Percentiles rank a stretch among this genome's conserved stretches.
Evolutionary conservation across 148 eudicot species (phyloP).

Genomic region (Rhododendron simsii): DNA sequence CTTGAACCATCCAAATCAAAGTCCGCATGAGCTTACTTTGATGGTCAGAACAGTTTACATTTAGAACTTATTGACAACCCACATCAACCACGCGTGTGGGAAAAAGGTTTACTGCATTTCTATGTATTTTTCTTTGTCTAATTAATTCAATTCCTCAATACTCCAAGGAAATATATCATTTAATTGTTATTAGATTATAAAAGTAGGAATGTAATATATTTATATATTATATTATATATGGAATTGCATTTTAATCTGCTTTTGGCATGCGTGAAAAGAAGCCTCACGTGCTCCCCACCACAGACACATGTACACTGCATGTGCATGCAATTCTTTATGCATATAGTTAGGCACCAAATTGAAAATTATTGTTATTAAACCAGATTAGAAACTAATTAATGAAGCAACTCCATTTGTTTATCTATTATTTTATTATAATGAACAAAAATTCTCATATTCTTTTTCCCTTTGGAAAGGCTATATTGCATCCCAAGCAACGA

Average conservation of each 20-base stretch:
- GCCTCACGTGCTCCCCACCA: slow-evolving; percentile 49
- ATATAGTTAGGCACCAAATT: background rate
- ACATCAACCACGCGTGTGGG: no score
- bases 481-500: slow-evolving; percentile 31
- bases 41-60: background rate
- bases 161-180: background rate
- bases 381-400: background rate
- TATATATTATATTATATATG: background rate
- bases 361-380: background rate
- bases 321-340: background rate
- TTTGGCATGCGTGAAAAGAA: slow-evolving; percentile 51
- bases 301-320: background rate
- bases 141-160: background rate
- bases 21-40: no score
- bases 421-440: slow-evolving; percentile 5
- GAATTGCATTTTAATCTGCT: slow-evolving; percentile 23
- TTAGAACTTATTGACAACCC: background rate
- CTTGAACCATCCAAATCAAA: no score
- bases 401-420: slow-evolving; percentile 1
- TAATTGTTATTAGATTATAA: background rate
- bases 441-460: background rate
- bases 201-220: background rate
- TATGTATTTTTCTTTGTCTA: no score
- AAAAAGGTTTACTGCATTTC: no score
- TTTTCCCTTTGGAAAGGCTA: slow-evolving; percentile 1